Evolutionary conservation across 2,329 filamentous ascomycete genomes (phyloP), one percentile per base, ranked within the genome.

Genomic region (Penicillium janthinellum): DNA sequence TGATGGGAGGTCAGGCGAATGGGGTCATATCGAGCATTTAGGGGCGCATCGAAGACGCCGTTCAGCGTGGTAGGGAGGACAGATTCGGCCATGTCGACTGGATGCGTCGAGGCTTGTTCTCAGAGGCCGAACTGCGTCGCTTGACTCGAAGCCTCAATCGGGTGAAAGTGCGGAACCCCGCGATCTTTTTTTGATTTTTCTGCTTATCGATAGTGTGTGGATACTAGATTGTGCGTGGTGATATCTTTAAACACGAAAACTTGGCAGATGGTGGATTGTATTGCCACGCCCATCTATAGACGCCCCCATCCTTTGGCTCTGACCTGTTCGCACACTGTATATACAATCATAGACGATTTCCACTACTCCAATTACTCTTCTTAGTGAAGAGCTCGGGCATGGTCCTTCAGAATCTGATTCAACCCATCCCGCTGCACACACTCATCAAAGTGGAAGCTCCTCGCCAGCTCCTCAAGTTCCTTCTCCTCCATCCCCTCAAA

Each of bases 381-480:
- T 61, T 35, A 66, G 17, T 38, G 42, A 22, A 54, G 50, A 10
- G 57, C 28, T 15, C 45, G 55, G 42, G 81, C 76, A 74, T 84
- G 79, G 3, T 71, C 70, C 58, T 75, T 77, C 64, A 86, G 65
- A 48, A 83, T 81, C 61, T 79, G 74, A 62, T 86, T 86, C 64
- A 86, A 66, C 1, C 76, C 77, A 44, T 83, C 78, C 35, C 85
- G 71, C 67, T 80, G 79, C 41, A 82, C 59, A 65, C 84, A 87
- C 45, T 83, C 78, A 49, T 86, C 82, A 64, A 85, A 80, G 28
- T 77, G 77, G 66, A 87, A 87, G 58, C 78, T 84, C 14, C 70
- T 74, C 0, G 83, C 83, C 47, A 85, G 71, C 58, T 81, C 81
- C 60, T 88, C 84, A 25, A 88, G 67, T 63, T 86, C 80, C 31